Evolutionary conservation across 352 stramenopile genomes (phyloP), one percentile per base, ranked within the genome.

Genomic region (Phytophthora pini): DNA sequence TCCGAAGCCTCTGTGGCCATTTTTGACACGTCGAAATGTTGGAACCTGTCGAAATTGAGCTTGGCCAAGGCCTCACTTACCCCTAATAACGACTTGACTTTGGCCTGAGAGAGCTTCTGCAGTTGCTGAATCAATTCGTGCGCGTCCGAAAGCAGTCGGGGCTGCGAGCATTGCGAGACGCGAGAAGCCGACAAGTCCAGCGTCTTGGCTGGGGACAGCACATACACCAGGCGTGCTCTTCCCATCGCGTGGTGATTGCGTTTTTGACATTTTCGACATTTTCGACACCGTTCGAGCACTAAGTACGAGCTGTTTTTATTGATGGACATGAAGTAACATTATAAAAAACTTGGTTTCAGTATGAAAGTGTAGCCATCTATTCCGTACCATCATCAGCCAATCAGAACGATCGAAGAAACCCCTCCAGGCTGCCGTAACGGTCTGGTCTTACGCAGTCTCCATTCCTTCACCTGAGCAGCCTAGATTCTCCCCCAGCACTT

Each of bases 151-250:
- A 96, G 69, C 7, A 94, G 73, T n/a, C 63, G 40, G 13, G 85
- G 82, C 20, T 87, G 65, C 0, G 74, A 84, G 51, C 76, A 80
- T 41, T 63, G 34, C 4, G 49, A 48, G 27, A 84, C 49, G 20
- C 47, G 57, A 1, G 76, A 43, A 34, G 50, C 38, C 17, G 82
- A 70, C 74, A 94, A 78, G 56, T 95, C 85, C 46, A 97, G 71
- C 29, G 89, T 97, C 82, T 97, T 97, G 29, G 91, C 90, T 13
- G 91, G 91, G 31, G 91, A 97, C 41, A 97, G 76, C 67, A 97
- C 68, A 27, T 88, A 92, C 38, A 95, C 56, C 13, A 97, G 58
- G 5, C 79, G 77, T 17, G 71, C 66, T 13, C 65, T 60, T 0
- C 44, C 3, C 64, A 72, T 71, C 12, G 36, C 24, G 20, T 43